Conservation (phyloP, 805 yeast species). For the Candida sonorensis region DNA sequence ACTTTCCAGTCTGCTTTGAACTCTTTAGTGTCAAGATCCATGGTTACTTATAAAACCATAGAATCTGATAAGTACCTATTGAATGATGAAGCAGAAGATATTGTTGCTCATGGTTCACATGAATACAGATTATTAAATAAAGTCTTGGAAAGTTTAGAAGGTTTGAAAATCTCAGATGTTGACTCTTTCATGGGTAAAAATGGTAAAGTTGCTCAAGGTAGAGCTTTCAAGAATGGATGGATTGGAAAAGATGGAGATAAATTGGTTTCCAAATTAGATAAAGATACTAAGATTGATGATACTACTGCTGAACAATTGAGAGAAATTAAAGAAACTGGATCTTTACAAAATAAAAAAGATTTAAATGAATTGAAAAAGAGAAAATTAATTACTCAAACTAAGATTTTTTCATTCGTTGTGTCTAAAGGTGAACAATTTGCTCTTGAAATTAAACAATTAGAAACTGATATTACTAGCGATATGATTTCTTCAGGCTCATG, state of each 20-base stretch:
- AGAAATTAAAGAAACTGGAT: constrained; percentile 48
- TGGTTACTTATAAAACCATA: constrained; percentile 64
- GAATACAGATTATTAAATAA: constrained; percentile 75
- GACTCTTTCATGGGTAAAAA: constrained; percentile 64
- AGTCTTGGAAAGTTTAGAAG: constrained; percentile 68
- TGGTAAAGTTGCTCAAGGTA: constrained; percentile 92
- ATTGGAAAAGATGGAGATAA: constrained; percentile 79
- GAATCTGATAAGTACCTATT: constrained; percentile 74
- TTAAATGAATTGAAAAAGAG: constrained; percentile 88
- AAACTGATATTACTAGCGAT: constrained; percentile 91
- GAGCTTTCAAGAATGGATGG: constrained; percentile 98
- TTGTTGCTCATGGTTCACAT: constrained; percentile 78
- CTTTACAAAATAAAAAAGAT: constrained; percentile 52
- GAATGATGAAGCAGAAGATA: constrained; percentile 76
- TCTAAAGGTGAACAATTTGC: constrained; percentile 82
- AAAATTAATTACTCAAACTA: constrained; percentile 68
- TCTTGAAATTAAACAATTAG: constrained; percentile 68
- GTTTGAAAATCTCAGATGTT: constrained; percentile 76
- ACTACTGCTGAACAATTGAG: constrained; percentile 58
- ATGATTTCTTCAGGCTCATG: constrained; percentile 82
- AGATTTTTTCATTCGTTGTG: constrained; percentile 68
- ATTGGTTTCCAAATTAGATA: constrained; percentile 54
- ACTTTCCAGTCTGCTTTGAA: constrained; percentile 75
- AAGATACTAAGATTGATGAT: constrained; percentile 49
- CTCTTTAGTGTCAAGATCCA: constrained; percentile 77